Evolutionary conservation across 768 basidiomycete species (phyloP).

Genomic region (Boletus fagicola): DNA sequence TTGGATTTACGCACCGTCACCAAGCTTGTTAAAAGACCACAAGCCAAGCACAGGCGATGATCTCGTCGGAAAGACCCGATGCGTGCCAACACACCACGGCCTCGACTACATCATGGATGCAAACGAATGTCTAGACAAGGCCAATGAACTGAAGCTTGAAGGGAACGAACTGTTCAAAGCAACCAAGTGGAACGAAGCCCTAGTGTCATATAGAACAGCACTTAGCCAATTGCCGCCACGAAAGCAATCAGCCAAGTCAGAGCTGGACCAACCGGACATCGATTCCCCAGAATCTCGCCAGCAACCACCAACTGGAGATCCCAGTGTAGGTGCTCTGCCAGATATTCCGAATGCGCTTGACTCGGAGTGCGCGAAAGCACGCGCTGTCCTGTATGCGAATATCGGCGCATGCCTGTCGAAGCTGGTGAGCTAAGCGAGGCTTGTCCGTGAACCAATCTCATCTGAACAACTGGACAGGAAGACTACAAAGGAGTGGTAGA

Average conservation of each 20-base stretch:
- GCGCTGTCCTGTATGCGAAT: constrained; percentile 82
- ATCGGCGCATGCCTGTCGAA: constrained; percentile 84
- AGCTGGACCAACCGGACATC: constrained; percentile 18
- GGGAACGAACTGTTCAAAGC: constrained; percentile 75
- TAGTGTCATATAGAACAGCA: constrained; percentile 66
- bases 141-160: constrained; percentile 64
- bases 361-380: constrained; percentile 49
- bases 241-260: constrained; percentile 20
- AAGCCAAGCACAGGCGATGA: background rate
- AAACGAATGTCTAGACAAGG: constrained; percentile 48
- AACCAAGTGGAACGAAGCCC: constrained; percentile 65
- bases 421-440: constrained; percentile 47
- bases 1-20: background rate
- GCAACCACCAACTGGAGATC: constrained; percentile 10
- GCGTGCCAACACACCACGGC: background rate
- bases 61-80: background rate
- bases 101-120: constrained; percentile 4
- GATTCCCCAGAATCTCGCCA: constrained; percentile 19
- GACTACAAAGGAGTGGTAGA: constrained; percentile 78
- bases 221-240: constrained; percentile 64
- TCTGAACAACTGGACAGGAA: constrained; percentile 42
- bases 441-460: background rate
- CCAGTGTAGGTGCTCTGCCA: constrained; percentile 3
- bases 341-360: constrained; percentile 37
- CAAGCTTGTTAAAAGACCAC: background rate